Evolutionary conservation across 169 alveolate genomes (phyloP), one percentile per base, ranked within the genome.

Genomic region (Cryptosporidium felis): DNA sequence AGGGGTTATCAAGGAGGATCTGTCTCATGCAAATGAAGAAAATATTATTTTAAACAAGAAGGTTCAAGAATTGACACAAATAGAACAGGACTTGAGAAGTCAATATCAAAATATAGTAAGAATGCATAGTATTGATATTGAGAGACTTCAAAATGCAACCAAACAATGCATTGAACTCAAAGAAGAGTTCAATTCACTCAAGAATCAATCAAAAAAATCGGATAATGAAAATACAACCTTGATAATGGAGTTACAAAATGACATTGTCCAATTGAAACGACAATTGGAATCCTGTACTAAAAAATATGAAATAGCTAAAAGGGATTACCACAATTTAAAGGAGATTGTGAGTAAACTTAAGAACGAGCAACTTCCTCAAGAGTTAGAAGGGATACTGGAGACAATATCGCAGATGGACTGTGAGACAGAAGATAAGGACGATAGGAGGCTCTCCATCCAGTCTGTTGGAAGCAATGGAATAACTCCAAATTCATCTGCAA

Each of bases 101-200:
- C 85, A 74, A 44, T 74, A 74, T 32, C 85, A 74, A 21, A 74
- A 74, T 74, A 74, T 74, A 38, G 85, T 74, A 5, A 46, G 85
- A 36, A 53, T 56, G 67, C 85, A 74, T 26, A 74, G 85, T 32
- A 16, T 74, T 9, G 85, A 74, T 34, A 56, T 74, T 38, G 85
- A 74, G 28, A 49, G 85, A 21, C 53, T 74, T 14, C 85, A 74
- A 18, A 74, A 74, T 53, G n/a, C 18, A 21, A 74, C 34, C 18
- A 74, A 74, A 26, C 85, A 74, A 16, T 74, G 65, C 16, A 2
- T 36, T 9, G 67, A 49, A 21, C 44, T 74, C 8, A 74, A 53
- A 23, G 85, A 74, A 21, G 85, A 74, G 42, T 12, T 74, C 9
- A 23, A 36, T 2, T 36, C 14, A 36, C 1, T 53, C 0, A 10